phyloP scores from a whole-genome alignment of 2,329 filamentous ascomycete species.

The Nigrospora sphaerica region DNA sequence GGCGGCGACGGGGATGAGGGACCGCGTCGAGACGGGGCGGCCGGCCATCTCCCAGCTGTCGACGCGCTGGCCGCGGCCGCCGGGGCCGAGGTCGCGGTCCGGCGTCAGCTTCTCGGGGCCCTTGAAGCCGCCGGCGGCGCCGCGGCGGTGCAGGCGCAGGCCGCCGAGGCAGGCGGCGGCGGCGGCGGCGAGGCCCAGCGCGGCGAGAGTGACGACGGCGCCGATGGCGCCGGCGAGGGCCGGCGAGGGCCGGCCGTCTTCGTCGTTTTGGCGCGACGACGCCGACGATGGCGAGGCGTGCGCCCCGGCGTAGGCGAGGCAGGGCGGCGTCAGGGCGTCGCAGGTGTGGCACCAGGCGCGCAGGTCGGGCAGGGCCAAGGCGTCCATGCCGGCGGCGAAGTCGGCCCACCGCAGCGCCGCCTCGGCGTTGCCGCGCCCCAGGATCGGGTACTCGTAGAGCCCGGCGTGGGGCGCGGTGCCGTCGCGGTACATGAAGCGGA shows the following conservation, averaged over 20 bases:
- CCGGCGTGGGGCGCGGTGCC: slow-evolving; percentile 28
- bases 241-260: slow-evolving; percentile 19
- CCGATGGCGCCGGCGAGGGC: slow-evolving; percentile 40
- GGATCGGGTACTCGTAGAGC: slow-evolving; percentile 32
- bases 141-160: slow-evolving; percentile 11
- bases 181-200: slow-evolving; percentile 14
- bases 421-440: slow-evolving; percentile 25
- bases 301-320: slow-evolving; percentile 12
- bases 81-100: slow-evolving; percentile 33
- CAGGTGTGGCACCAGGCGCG: slow-evolving; percentile 39
- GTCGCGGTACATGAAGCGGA: slow-evolving; percentile 52
- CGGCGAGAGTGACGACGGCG: slow-evolving; percentile 29
- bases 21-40: background rate
- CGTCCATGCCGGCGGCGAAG: slow-evolving; percentile 30
- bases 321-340: slow-evolving; percentile 28
- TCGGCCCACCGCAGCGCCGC: slow-evolving; percentile 27
- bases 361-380: slow-evolving; percentile 23
- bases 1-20: background rate
- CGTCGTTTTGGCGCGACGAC: background rate
- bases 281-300: background rate
- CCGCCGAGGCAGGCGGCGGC: slow-evolving; percentile 22
- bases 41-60: slow-evolving; percentile 42
- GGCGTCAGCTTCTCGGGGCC: slow-evolving; percentile 35
- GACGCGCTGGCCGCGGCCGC: slow-evolving; percentile 32
- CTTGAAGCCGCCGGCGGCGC: slow-evolving; percentile 31